phyloP scores from a whole-genome alignment of 441 rosid genomes.

The Bocquillonia castaneifolia region DNA sequence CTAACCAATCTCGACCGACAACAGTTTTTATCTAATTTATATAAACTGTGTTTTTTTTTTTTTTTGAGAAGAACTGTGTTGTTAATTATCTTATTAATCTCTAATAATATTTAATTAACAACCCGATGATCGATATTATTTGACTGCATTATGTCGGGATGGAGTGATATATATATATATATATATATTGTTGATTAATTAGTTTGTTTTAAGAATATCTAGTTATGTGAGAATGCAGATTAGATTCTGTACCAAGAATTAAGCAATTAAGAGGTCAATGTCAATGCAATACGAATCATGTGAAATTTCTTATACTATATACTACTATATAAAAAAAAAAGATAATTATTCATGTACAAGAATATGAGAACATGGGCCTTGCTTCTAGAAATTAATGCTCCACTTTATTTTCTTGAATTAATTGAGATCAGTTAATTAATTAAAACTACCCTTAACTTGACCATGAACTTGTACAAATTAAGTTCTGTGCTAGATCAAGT shows the following conservation, averaged over 20 bases:
- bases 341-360: conserved; percentile 5
- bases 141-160: conserved; percentile 23
- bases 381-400: conserved; percentile 16
- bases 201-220: conserved; percentile 20
- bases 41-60: too few species aligned
- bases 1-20: background rate
- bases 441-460: background rate
- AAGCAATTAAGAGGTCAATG: conserved; percentile 1
- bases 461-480: conserved; percentile 17
- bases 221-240: conserved; percentile 19
- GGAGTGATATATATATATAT: conserved; percentile 2
- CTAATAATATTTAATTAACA: background rate
- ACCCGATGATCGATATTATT: background rate
- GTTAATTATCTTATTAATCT: background rate
- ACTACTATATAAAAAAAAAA: too few species aligned
- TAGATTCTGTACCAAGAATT: conserved; percentile 32
- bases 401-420: background rate
- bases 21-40: background rate
- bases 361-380: conserved; percentile 33
- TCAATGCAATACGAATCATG: conserved; percentile 23
- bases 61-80: background rate
- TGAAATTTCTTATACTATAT: background rate
- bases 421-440: background rate
- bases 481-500: conserved; percentile 25
- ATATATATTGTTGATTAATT: conserved; percentile 26